Base-by-base conservation (phyloP, 352 stramenopile species). In the Pythium dissimile region DNA sequence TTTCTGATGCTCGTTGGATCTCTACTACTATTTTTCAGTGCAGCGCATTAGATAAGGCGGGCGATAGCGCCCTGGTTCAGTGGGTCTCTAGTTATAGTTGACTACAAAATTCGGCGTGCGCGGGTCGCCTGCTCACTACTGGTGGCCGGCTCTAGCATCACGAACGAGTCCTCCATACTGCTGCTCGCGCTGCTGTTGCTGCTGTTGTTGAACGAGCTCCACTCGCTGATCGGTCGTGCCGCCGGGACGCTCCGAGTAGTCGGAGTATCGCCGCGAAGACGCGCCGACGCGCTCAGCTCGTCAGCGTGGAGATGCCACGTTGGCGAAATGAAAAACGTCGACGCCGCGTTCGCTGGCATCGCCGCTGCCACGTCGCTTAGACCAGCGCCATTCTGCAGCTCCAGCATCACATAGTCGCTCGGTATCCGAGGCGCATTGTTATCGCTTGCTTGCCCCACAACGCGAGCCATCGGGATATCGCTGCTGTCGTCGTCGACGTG, bases 321-420 rank as follows among this genome's bases (percentile, higher is more conserved):
- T 27, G 84, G 86, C 6, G 84, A 91, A 48, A 93, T 86, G 58
- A 93, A 93, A 57, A 86, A 93, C 24, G 77, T 89, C 26, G 83
- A 90, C 41, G 68, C 75, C 4, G 60, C 24, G 30, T 42, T 67
- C 4, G 67, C 62, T 9, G 61, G 51, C 39, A 58, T 47, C 26
- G 63, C 23, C 27, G 54, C 15, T 16, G 52, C 38, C 3, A 59
- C 52, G 46, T 80, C 75, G 20, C 66, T 66, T 2, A 91, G 54
- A 3, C 80, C 83, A 0, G 77, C 77, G 16, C 79, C 76, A 20
- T 83, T 78, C 57, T 90, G 78, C 20, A 89, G 72, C 59, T 93
- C 80, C 35, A 93, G 73, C 80, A 89, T 88, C 41, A 92, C 82
- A 58, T 92, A 92, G 58, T 89, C 82, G 44, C 74, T 88, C 45